Conservation (phyloP, 1,284 basidiomycete genomes). For the Ceratobasidium sp. region DNA sequence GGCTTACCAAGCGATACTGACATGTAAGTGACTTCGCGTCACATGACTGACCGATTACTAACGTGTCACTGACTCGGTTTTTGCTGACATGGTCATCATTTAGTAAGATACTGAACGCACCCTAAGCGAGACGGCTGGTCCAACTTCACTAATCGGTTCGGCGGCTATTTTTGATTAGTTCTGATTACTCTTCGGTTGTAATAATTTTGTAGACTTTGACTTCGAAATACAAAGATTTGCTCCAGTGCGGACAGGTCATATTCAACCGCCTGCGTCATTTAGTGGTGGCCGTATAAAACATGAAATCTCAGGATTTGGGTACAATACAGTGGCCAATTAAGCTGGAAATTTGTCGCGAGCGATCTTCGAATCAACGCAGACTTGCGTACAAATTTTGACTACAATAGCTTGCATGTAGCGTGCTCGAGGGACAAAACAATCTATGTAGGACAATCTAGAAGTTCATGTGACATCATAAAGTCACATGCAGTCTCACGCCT, state of each 20-base stretch:
- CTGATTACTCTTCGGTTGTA: conserved; percentile 22
- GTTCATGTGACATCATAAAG: not conserved
- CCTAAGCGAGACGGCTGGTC: conserved; percentile 23
- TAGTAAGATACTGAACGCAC: no score
- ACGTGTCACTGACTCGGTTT: no score
- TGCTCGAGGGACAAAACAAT: not conserved
- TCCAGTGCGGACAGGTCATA: not conserved
- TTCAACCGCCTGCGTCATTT: not conserved
- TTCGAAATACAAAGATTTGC: not conserved
- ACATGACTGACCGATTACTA: conserved; percentile 1
- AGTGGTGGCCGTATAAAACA: not conserved
- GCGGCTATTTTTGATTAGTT: conserved; percentile 19
- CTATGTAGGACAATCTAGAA: not conserved
- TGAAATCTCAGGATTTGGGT: not conserved
- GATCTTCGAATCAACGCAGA: not conserved
- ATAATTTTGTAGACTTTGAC: conserved; percentile 23
- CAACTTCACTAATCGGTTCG: conserved; percentile 21
- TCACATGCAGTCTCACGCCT: not conserved
- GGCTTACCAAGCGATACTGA: not conserved
- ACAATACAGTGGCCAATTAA: not conserved
- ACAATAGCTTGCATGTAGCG: not conserved
- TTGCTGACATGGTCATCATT: no score
- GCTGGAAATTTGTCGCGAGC: not conserved
- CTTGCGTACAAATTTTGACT: not conserved
- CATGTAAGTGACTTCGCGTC: not conserved